These are phyloP conservation scores for Eucalyptus marginata DNA, from an alignment of 345 rosid genomes.

Conservation along the genomic window DNA sequence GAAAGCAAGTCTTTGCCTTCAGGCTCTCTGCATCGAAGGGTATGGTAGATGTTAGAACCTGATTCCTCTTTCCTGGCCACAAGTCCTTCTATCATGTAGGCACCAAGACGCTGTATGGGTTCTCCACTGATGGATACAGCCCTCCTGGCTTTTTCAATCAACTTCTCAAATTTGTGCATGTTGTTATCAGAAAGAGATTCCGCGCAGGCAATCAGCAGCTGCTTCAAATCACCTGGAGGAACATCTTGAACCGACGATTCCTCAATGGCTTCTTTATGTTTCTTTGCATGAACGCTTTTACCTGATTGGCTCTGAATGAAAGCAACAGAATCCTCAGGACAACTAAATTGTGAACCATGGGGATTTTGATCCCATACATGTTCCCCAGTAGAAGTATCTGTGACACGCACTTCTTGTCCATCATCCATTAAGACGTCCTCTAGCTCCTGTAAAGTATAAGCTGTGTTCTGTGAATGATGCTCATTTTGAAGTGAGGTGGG, in stretches of 20 bases:
- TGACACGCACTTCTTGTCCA: background rate
- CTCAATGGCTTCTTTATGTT: conserved; percentile 7
- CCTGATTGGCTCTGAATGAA: conserved; percentile 10
- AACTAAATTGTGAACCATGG: background rate
- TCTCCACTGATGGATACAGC: conserved; percentile 55
- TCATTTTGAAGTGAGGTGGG: conserved; percentile 7
- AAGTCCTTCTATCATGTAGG: conserved; percentile 62
- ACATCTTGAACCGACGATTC: conserved; percentile 4
- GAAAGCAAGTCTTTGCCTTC: conserved; percentile 60
- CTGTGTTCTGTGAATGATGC: conserved; percentile 15
- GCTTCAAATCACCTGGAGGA: conserved; percentile 38
- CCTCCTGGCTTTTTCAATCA: conserved; percentile 30
- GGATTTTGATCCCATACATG: background rate
- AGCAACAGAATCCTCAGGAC: background rate
- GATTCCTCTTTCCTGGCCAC: conserved; percentile 58
- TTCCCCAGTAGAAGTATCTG: background rate
- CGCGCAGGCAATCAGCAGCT: conserved; percentile 51
- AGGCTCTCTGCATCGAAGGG: conserved; percentile 56
- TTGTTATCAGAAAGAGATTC: conserved; percentile 34
- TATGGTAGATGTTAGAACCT: conserved; percentile 41
- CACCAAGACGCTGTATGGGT: conserved; percentile 71
- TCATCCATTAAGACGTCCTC: conserved; percentile 23
- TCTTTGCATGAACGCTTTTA: conserved; percentile 15
- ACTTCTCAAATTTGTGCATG: conserved; percentile 24
- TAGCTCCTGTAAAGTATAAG: conserved; percentile 25